Percentiles rank a stretch among this genome's conserved stretches.
Evolutionary conservation across 1,284 basidiomycete genomes (phyloP).

Genomic region (Meripilus lineatus): DNA sequence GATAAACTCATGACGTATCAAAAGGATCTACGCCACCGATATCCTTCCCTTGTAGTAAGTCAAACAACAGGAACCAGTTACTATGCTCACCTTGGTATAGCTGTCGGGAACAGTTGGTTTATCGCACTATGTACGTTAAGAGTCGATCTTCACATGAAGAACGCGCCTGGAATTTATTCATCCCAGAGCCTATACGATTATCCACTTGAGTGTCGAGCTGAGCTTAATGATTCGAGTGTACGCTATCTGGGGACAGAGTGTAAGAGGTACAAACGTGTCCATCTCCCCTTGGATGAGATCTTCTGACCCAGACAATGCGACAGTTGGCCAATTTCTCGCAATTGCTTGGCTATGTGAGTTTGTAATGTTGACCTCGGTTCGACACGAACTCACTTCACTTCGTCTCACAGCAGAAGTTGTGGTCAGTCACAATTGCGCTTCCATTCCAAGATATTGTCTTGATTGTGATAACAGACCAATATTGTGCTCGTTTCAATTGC

Average conservation of each 20-base stretch:
- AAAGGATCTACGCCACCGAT: not conserved
- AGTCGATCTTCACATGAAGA: not conserved
- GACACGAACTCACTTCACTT: not conserved
- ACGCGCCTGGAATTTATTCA: not conserved
- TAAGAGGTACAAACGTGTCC: not conserved
- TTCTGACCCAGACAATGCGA: not conserved
- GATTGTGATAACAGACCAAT: not conserved
- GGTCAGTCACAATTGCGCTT: not conserved
- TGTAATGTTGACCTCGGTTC: not conserved
- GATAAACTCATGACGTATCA: not conserved
- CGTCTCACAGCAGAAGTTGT: not conserved
- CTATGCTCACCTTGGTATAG: not conserved
- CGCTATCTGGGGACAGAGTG: not conserved
- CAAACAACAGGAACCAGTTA: not conserved
- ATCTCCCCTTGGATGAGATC: not conserved
- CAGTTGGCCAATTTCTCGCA: not conserved
- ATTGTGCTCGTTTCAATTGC: not conserved
- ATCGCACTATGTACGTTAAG: not conserved
- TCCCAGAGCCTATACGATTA: not conserved
- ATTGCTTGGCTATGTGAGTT: not conserved
- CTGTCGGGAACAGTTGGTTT: not conserved
- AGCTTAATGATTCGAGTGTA: constrained; percentile 3
- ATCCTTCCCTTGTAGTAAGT: constrained; percentile 1
- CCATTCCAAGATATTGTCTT: too few species aligned
- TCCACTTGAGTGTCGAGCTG: constrained; percentile 1